A percentile compares a stretch with the other conserved stretches of the same genome.
Conservation (phyloP, 441 rosid genomes). For the Pelargonium cotyledonis region DNA sequence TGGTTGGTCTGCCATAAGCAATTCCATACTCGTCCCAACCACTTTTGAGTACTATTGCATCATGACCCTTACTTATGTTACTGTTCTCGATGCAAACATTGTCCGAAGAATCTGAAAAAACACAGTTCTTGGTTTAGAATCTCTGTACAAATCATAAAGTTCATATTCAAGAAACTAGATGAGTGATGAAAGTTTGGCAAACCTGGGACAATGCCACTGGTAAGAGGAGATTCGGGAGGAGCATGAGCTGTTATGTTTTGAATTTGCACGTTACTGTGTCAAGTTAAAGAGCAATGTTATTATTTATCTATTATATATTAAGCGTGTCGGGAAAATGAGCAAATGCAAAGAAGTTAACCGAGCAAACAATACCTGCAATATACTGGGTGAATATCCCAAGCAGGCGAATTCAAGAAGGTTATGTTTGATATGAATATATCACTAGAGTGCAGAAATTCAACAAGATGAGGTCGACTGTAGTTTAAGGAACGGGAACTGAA, state of each 20-base stretch:
- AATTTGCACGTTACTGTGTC: conserved; percentile 55
- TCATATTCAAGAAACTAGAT: too few species aligned
- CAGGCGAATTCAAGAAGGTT: conserved; percentile 75
- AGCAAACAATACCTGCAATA: conserved; percentile 54
- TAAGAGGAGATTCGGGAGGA: conserved; percentile 51
- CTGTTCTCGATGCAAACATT: conserved; percentile 41
- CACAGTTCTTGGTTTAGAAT: too few species aligned
- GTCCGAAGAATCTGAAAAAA: conserved; percentile 37
- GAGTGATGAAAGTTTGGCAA: too few species aligned
- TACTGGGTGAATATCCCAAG: conserved; percentile 76
- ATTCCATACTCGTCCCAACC: conserved; percentile 54
- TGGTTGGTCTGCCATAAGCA: conserved; percentile 27
- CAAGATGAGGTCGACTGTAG: conserved; percentile 79
- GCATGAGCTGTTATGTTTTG: conserved; percentile 56
- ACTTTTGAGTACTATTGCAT: conserved; percentile 38
- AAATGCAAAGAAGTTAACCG: background rate
- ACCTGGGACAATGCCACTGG: conserved; percentile 85
- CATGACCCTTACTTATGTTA: conserved; percentile 34
- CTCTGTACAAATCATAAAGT: too few species aligned
- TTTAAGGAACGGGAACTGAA: conserved; percentile 52
- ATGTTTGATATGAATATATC: conserved; percentile 59
- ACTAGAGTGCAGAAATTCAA: conserved; percentile 60
- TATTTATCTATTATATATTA: too few species aligned
- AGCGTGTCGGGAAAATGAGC: too few species aligned
- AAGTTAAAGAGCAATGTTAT: conserved; percentile 24